Conservation (phyloP, 345 rosid genomes). For the Corchorus olitorius region DNA sequence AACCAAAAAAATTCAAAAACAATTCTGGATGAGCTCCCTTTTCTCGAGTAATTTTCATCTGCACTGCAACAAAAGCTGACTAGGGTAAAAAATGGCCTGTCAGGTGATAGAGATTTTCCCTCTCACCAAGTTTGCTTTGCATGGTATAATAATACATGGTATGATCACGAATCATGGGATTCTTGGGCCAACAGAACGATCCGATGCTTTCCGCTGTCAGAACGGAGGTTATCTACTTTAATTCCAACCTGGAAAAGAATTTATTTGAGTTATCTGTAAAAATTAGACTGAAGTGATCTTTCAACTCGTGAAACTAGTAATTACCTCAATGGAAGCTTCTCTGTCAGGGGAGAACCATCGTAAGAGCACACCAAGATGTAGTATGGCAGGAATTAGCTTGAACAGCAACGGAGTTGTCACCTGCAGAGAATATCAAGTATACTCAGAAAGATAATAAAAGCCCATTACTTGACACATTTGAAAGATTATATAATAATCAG, state of each 20-base stretch:
- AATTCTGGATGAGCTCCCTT: not conserved
- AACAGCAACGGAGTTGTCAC: conserved; percentile 95
- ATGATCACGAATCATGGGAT: conserved; percentile 73
- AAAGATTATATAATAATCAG: not conserved
- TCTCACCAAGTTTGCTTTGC: not conserved
- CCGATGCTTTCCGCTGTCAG: conserved; percentile 80
- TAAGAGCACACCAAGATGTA: conserved; percentile 85
- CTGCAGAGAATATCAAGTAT: conserved; percentile 35
- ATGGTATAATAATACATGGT: not conserved
- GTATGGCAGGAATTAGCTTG: conserved; percentile 90
- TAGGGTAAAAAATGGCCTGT: not conserved
- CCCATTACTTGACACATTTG: not conserved
- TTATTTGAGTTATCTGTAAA: not conserved
- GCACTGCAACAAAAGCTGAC: not conserved
- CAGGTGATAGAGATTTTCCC: not conserved
- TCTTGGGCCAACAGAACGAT: conserved; percentile 72
- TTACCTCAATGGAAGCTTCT: conserved; percentile 69
- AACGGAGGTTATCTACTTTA: conserved; percentile 77
- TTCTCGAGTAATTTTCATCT: not conserved
- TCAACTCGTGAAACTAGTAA: conserved; percentile 18
- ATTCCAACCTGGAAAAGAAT: conserved; percentile 67
- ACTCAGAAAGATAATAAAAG: not conserved
- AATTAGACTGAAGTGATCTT: conserved; percentile 20
- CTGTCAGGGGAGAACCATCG: conserved; percentile 87
- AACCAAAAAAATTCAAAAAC: not conserved